Evolutionary conservation across 1,284 basidiomycete species (phyloP).

Genomic region (Phlebopus sp.): DNA sequence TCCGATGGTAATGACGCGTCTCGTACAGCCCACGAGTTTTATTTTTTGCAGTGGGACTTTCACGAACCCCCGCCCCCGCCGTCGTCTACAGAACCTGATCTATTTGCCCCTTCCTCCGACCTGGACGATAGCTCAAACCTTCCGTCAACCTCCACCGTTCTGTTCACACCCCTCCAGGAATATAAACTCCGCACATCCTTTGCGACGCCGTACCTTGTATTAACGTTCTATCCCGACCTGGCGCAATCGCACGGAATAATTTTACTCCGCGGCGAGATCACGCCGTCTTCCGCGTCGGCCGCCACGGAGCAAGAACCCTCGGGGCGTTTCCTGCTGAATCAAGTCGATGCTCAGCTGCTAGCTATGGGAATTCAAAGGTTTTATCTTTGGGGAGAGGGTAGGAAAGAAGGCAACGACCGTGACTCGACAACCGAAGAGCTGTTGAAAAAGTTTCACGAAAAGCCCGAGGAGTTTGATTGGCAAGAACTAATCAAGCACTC

Average conservation of each 20-base stretch:
- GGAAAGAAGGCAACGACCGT: slow-evolving; percentile 18
- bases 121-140: slow-evolving; percentile 32
- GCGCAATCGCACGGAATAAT: slow-evolving; percentile 78
- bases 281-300: slow-evolving; percentile 53
- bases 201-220: slow-evolving; percentile 87
- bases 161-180: slow-evolving; percentile 94
- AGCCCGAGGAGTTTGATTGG: slow-evolving; percentile 71
- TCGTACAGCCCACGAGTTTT: slow-evolving; percentile 71
- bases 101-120: slow-evolving; percentile 36
- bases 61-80: slow-evolving; percentile 65
- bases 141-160: slow-evolving; percentile 62
- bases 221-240: slow-evolving; percentile 93
- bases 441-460: slow-evolving; percentile 69
- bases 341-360: slow-evolving; percentile 81
- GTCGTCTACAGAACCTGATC: slow-evolving; percentile 34
- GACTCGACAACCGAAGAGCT: slow-evolving; percentile 42
- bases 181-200: slow-evolving; percentile 88
- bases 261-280: slow-evolving; percentile 91
- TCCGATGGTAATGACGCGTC: slow-evolving; percentile 28
- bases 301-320: slow-evolving; percentile 21
- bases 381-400: slow-evolving; percentile 63
- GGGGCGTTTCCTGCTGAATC: slow-evolving; percentile 60
- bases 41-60: slow-evolving; percentile 84
- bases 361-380: slow-evolving; percentile 79
- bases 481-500: slow-evolving; percentile 61